Conservation (phyloP, 441 rosid genomes). For the Eruca vesicaria region DNA sequence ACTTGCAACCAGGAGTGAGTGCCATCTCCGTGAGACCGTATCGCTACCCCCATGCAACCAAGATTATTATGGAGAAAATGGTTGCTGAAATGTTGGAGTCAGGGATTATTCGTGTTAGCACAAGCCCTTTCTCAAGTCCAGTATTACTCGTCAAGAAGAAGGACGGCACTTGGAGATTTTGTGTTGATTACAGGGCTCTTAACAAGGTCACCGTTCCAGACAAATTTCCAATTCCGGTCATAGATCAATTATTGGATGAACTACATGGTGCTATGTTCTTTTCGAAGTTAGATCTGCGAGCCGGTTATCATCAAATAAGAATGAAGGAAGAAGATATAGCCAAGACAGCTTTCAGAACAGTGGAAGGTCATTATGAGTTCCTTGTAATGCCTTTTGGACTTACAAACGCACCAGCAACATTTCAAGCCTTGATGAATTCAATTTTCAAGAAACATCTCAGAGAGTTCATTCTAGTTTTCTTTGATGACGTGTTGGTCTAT, state of each 20-base stretch:
- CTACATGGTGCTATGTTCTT: neutral
- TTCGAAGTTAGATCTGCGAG: neutral
- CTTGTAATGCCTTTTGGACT: neutral
- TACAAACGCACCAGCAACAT: neutral
- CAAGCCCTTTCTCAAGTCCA: neutral
- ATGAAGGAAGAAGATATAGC: neutral
- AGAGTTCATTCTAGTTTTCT: too few relatives aligned
- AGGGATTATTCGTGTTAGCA: too few relatives aligned
- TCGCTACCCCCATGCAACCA: too few relatives aligned
- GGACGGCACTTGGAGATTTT: neutral
- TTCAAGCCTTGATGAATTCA: neutral
- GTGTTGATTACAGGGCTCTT: neutral
- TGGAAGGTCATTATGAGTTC: neutral
- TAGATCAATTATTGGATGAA: neutral
- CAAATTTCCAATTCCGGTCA: neutral
- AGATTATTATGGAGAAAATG: too few relatives aligned
- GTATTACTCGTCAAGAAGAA: neutral
- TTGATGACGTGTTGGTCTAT: neutral
- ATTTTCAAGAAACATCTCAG: neutral
- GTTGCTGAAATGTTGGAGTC: too few relatives aligned
- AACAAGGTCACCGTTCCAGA: neutral
- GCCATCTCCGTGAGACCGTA: too few relatives aligned
- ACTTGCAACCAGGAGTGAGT: too few relatives aligned
- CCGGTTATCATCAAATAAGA: neutral
- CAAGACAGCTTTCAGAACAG: neutral